These are phyloP conservation scores for Syzygium aromaticum DNA, from an alignment of 345 rosid species.

Conservation along the genomic window DNA sequence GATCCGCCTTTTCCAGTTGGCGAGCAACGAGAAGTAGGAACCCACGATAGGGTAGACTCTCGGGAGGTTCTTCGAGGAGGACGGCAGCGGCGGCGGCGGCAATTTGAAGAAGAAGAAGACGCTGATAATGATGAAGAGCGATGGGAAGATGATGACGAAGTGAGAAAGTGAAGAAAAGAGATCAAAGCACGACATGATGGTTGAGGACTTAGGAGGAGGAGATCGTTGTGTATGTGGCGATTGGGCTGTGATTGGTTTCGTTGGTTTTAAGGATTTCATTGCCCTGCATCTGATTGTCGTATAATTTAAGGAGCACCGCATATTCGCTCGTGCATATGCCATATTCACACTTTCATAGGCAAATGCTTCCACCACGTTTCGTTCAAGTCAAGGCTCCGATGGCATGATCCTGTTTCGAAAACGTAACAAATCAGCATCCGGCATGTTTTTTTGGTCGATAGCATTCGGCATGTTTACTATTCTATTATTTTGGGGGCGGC, in stretches of 20 bases:
- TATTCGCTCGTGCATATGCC: no score
- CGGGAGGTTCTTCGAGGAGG: slow-evolving; percentile 5
- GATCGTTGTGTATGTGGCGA: not conserved
- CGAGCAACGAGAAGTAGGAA: slow-evolving; percentile 9
- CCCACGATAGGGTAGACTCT: slow-evolving; percentile 43
- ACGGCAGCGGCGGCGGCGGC: not conserved
- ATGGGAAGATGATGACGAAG: not conserved
- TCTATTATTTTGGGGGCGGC: no score
- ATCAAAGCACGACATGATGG: not conserved
- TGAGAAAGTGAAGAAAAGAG: not conserved
- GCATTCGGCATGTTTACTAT: no score
- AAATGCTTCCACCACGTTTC: no score
- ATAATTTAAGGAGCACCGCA: no score
- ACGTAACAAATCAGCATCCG: no score
- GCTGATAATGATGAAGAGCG: not conserved
- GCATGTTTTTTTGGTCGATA: no score
- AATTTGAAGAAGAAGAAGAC: not conserved
- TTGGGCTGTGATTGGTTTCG: not conserved
- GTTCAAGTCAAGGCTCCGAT: no score
- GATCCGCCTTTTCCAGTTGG: slow-evolving; percentile 20
- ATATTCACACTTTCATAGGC: no score
- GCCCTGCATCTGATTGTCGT: no score
- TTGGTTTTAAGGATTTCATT: no score
- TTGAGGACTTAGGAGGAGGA: not conserved
- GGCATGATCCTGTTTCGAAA: no score